Conservation (phyloP, 768 basidiomycete genomes). For the Fistulinella prunicolor region DNA sequence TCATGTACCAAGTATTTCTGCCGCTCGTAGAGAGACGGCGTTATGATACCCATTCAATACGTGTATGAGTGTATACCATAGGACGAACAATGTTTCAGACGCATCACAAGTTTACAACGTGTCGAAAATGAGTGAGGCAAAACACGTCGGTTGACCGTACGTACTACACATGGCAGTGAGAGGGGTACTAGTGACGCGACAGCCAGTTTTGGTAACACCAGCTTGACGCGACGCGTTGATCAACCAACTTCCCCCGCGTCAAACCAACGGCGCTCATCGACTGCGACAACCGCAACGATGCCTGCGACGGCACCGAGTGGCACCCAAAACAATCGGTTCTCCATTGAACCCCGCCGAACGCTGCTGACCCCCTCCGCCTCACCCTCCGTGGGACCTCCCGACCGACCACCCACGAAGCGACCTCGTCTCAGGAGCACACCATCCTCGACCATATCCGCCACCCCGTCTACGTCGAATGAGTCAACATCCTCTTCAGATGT, state of each 20-base stretch:
- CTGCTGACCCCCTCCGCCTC: conserved; percentile 29
- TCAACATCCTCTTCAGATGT: conserved; percentile 39
- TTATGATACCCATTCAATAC: conserved; percentile 15
- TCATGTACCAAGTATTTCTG: conserved; percentile 10
- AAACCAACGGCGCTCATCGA: conserved; percentile 4
- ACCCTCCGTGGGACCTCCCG: conserved; percentile 29
- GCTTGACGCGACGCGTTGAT: conserved; percentile 12
- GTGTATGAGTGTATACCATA: conserved; percentile 15
- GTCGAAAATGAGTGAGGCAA: no score
- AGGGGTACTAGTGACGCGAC: not conserved
- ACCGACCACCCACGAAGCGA: conserved; percentile 47
- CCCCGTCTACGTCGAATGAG: conserved; percentile 26
- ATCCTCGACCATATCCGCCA: conserved; percentile 41
- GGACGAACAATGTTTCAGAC: conserved; percentile 11
- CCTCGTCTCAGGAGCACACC: conserved; percentile 47
- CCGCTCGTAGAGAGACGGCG: not conserved
- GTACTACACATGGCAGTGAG: not conserved
- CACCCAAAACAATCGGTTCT: not conserved
- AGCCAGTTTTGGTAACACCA: conserved; percentile 13
- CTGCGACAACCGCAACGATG: conserved; percentile 12
- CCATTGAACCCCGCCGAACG: conserved; percentile 11
- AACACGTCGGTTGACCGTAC: no score
- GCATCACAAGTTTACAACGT: not conserved
- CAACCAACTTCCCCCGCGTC: conserved; percentile 11
- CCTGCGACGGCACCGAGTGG: conserved; percentile 2